Percentiles rank a stretch among this genome's conserved stretches.
These are phyloP conservation scores for Aspergillus pseudotamarii DNA, from an alignment of 2,329 filamentous ascomycete genomes.

Conservation along the genomic window DNA sequence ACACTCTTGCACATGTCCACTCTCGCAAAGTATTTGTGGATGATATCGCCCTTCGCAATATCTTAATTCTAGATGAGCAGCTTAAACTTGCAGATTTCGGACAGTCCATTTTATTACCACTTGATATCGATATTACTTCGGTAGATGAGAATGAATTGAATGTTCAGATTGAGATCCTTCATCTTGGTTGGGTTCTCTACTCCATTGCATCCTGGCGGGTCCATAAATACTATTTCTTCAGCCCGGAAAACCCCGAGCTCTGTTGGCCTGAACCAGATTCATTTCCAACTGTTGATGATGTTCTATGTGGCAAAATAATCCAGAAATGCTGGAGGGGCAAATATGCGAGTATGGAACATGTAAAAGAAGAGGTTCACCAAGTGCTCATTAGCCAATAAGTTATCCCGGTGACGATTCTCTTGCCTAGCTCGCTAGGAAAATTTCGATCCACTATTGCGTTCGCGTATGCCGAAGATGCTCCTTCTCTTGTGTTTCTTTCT, in stretches of 20 bases:
- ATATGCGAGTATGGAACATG: slow-evolving; percentile 1
- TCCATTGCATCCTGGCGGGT: slow-evolving; percentile 15
- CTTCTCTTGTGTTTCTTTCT: too few relatives aligned
- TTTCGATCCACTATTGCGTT: too few relatives aligned
- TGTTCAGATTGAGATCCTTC: slow-evolving; percentile 11
- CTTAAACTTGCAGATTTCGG: slow-evolving; percentile 18
- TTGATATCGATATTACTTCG: slow-evolving; percentile 9
- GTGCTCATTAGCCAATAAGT: too few relatives aligned
- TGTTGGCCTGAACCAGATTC: slow-evolving; percentile 9
- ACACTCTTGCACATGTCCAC: slow-evolving; percentile 8
- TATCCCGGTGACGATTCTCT: too few relatives aligned
- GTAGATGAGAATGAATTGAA: slow-evolving; percentile 9
- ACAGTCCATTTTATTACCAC: slow-evolving; percentile 15
- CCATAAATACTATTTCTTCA: slow-evolving; percentile 15
- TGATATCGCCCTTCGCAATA: slow-evolving; percentile 17
- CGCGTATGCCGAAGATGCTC: too few relatives aligned
- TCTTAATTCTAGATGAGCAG: slow-evolving; percentile 14
- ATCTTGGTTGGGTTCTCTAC: slow-evolving; percentile 16
- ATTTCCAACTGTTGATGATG: slow-evolving; percentile 12
- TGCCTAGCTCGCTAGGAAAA: too few relatives aligned
- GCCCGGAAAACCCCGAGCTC: slow-evolving; percentile 10
- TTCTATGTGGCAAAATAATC: slow-evolving; percentile 13
- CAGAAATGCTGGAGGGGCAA: slow-evolving; percentile 9
- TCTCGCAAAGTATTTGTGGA: slow-evolving; percentile 15
- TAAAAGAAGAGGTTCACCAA: slow-evolving; percentile 1